Evolutionary conservation across 139 green algal genomes (phyloP).

Genomic region (Auxenochlorella pyrenoidosa): DNA sequence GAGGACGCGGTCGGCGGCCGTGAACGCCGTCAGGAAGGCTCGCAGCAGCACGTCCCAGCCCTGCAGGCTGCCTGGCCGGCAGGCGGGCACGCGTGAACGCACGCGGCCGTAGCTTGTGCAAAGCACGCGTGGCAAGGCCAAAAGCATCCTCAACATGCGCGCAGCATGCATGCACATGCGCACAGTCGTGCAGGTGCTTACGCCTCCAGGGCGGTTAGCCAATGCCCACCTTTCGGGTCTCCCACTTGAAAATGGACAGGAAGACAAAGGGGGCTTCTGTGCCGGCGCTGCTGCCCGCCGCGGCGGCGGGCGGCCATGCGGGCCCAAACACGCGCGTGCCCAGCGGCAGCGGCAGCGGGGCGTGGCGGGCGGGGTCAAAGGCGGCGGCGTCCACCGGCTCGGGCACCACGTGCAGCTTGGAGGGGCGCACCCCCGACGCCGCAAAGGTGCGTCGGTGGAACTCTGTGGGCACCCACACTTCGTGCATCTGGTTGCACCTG

Average conservation of each 20-base stretch:
- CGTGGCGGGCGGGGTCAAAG: slow-evolving; percentile 55
- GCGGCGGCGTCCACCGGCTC: slow-evolving; percentile 65
- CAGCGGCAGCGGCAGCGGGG: slow-evolving; percentile 53
- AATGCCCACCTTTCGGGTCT: slow-evolving; percentile 58
- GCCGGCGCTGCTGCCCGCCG: not conserved
- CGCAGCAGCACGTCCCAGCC: slow-evolving; percentile 68
- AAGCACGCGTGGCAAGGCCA: too few relatives aligned
- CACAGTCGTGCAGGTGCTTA: not conserved
- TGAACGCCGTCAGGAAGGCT: slow-evolving; percentile 64
- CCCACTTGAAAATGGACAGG: slow-evolving; percentile 83
- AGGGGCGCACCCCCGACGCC: slow-evolving; percentile 5
- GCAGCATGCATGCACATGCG: too few relatives aligned
- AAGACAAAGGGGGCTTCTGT: slow-evolving; percentile 52
- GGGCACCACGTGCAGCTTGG: slow-evolving; percentile 55
- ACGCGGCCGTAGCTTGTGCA: too few relatives aligned
- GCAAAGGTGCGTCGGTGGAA: slow-evolving; percentile 62
- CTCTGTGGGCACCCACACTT: slow-evolving; percentile 73
- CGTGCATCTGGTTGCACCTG: slow-evolving; percentile 65
- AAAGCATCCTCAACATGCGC: too few relatives aligned
- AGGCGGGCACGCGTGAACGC: not conserved
- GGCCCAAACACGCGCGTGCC: slow-evolving; percentile 59
- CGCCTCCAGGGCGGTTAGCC: too few relatives aligned
- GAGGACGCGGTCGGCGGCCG: slow-evolving; percentile 37
- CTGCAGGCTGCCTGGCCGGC: not conserved
- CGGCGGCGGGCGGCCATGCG: not conserved